These are phyloP conservation scores for Dryadomyces sulphureus DNA, from an alignment of 2,329 filamentous ascomycete species.

Conservation along the genomic window DNA sequence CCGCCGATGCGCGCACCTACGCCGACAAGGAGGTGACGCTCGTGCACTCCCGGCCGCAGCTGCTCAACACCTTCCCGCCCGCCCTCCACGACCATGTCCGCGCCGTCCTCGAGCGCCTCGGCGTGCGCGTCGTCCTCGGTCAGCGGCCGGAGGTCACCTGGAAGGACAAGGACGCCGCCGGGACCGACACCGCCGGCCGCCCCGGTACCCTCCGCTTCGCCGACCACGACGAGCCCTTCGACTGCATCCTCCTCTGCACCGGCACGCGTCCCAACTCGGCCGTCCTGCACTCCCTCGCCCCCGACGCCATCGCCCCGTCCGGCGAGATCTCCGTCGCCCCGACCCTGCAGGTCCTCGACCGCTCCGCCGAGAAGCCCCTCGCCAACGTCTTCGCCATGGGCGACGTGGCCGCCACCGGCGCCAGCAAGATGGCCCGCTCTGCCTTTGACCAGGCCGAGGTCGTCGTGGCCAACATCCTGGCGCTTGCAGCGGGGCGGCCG, in stretches of 20 bases:
- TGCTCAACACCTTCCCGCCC: constrained; percentile 26
- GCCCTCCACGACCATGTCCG: constrained; percentile 16
- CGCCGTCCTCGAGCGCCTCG: constrained; percentile 27
- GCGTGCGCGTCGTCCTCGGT: constrained; percentile 34
- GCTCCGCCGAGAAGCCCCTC: constrained; percentile 13
- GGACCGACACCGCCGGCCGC: constrained; percentile 17
- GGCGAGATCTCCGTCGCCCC: constrained; percentile 38
- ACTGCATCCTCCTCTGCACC: constrained; percentile 41
- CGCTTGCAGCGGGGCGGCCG: neutral
- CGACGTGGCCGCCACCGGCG: constrained; percentile 41
- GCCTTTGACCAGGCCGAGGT: constrained; percentile 37
- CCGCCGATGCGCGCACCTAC: constrained; percentile 36
- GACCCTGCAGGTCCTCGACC: constrained; percentile 40
- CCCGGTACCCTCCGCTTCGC: constrained; percentile 25
- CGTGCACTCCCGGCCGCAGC: constrained; percentile 39
- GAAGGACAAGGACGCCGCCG: constrained; percentile 10
- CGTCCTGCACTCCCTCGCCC: constrained; percentile 28
- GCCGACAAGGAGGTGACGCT: constrained; percentile 27
- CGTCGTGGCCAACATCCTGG: constrained; percentile 36
- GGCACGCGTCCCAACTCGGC: constrained; percentile 43
- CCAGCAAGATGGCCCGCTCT: constrained; percentile 37
- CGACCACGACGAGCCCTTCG: constrained; percentile 19
- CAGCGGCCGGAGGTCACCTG: constrained; percentile 29
- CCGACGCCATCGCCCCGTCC: constrained; percentile 26
- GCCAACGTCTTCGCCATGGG: constrained; percentile 47